Conservation (phyloP, 2,329 filamentous ascomycete genomes). For the Talaromyces albobiverticillius region DNA sequence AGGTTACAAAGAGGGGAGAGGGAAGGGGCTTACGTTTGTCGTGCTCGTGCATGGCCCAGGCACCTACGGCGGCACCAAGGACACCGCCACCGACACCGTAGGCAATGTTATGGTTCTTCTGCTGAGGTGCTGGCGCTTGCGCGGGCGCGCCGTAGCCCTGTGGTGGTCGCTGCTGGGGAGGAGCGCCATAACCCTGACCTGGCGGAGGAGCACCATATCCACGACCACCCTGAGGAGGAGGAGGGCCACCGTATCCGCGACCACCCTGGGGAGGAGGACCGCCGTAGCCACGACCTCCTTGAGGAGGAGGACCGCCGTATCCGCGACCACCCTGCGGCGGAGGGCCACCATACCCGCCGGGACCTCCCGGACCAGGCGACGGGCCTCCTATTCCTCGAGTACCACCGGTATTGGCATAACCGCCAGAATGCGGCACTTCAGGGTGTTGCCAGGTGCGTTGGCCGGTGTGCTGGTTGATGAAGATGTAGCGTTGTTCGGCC, state of each 20-base stretch:
- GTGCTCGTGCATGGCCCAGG: slow-evolving; percentile 14
- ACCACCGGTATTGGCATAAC: background rate
- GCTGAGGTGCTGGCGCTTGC: background rate
- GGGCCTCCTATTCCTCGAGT: background rate
- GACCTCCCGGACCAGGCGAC: background rate
- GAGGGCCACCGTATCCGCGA: slow-evolving; percentile 4
- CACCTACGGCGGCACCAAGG: slow-evolving; percentile 9
- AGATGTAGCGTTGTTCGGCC: slow-evolving; percentile 8
- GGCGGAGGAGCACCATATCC: slow-evolving; percentile 1
- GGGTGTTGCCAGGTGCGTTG: slow-evolving; percentile 14
- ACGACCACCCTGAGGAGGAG: slow-evolving; percentile 2
- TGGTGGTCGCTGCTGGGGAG: background rate
- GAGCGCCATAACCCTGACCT: background rate
- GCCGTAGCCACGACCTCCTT: background rate
- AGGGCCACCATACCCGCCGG: slow-evolving; percentile 1
- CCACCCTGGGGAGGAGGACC: background rate
- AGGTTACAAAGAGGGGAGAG: too few species aligned
- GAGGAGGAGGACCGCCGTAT: slow-evolving; percentile 5
- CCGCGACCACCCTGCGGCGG: background rate
- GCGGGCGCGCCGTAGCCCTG: slow-evolving; percentile 8
- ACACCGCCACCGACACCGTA: slow-evolving; percentile 11
- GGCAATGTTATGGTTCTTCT: slow-evolving; percentile 11
- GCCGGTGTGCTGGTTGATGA: slow-evolving; percentile 12
- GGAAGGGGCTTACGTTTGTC: slow-evolving; percentile 7
- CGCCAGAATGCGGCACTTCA: slow-evolving; percentile 2